A percentile compares a stretch with the other conserved stretches of the same genome.
Conservation (phyloP, 257 asterid species). For the Solanum virginianum region DNA sequence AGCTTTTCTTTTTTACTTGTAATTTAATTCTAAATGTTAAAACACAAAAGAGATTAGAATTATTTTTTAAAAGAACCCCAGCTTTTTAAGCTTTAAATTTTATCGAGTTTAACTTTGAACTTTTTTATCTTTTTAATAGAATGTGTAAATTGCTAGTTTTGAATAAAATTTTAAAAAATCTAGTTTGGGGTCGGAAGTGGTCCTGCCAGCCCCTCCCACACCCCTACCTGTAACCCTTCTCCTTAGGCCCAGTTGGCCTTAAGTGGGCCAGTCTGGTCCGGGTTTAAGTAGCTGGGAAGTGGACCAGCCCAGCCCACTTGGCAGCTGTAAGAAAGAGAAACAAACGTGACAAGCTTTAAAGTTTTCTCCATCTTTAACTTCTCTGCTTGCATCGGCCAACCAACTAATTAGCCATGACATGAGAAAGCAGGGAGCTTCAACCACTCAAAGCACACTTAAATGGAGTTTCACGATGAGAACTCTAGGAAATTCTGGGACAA, state of each 20-base stretch:
- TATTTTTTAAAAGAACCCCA: neutral
- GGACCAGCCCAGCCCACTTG: neutral
- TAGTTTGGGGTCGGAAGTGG: neutral
- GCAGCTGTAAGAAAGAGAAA: neutral
- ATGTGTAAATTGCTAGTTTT: neutral
- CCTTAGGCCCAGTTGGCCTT: neutral
- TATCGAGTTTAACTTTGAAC: neutral
- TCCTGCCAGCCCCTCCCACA: neutral
- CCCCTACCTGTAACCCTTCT: neutral
- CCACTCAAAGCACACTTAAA: neutral
- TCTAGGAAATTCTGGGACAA: neutral
- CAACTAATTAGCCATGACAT: neutral
- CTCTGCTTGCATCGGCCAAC: neutral
- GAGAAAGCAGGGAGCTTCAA: neutral
- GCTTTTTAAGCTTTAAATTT: neutral
- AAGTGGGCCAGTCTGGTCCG: neutral
- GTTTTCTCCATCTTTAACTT: neutral
- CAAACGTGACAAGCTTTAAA: neutral
- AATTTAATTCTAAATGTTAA: neutral
- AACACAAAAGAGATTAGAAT: neutral
- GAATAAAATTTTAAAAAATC: neutral
- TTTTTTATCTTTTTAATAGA: neutral
- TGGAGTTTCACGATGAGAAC: neutral
- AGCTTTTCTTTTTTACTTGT: neutral
- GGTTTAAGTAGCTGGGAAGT: neutral